Evolutionary conservation across 805 yeast species (phyloP).

Genomic region (Metschnikowia santaceciliae): DNA sequence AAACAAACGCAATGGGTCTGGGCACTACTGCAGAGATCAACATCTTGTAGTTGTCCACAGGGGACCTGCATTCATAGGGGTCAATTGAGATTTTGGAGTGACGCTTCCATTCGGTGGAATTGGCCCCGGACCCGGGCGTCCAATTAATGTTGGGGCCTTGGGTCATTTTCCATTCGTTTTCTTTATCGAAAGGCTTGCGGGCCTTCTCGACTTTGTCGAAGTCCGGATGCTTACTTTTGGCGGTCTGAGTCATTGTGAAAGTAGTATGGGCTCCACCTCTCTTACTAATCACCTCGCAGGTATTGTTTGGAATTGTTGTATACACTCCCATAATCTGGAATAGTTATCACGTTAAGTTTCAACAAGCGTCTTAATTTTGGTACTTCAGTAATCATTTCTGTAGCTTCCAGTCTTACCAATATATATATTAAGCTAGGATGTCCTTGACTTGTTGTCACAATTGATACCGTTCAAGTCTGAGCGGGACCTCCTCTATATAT

Average conservation of each 20-base stretch:
- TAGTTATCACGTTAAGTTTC: too few relatives aligned
- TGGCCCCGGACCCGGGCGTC: constrained; percentile 49
- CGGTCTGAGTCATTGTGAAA: background rate
- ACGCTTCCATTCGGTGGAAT: constrained; percentile 38
- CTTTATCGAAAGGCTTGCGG: constrained; percentile 8
- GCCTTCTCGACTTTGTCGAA: constrained; percentile 10
- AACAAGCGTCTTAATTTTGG: too few relatives aligned
- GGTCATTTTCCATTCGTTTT: constrained; percentile 18
- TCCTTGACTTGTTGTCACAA: too few relatives aligned
- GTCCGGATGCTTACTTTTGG: constrained; percentile 10
- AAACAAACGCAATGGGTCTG: constrained; percentile 57
- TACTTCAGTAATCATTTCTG: too few relatives aligned
- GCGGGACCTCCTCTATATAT: too few relatives aligned
- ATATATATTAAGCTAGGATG: too few relatives aligned
- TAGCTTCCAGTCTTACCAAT: too few relatives aligned
- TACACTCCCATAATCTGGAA: too few relatives aligned
- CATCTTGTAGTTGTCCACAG: constrained; percentile 46
- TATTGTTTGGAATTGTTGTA: too few relatives aligned
- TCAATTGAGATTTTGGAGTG: constrained; percentile 46
- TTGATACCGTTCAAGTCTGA: too few relatives aligned
- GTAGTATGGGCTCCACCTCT: background rate
- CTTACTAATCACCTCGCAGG: background rate
- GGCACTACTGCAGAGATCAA: constrained; percentile 54
- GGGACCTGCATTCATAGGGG: constrained; percentile 40
- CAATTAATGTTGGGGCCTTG: constrained; percentile 31